A percentile compares a stretch with the other conserved stretches of the same genome.
Conservation (phyloP, 208 protist genomes). For the Crithidia fasciculata region DNA sequence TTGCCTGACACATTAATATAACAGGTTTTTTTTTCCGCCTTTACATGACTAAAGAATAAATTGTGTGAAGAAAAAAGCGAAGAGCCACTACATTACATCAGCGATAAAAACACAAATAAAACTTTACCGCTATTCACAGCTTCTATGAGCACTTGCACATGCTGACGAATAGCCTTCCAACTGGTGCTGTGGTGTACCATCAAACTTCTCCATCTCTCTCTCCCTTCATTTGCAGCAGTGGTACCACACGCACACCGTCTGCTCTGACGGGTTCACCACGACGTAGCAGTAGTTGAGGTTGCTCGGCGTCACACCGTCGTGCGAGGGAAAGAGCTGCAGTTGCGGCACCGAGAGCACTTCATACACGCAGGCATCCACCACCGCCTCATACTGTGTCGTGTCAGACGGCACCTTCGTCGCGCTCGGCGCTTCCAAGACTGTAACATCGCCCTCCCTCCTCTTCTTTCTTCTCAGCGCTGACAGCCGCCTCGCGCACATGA, state of each 20-base stretch:
- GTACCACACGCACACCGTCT: slow-evolving; percentile 44
- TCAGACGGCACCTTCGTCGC: neutral
- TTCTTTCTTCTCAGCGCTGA: neutral
- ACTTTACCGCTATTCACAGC: too few species aligned
- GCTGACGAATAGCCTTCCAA: too few species aligned
- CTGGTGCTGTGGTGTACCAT: neutral
- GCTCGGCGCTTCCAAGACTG: slow-evolving; percentile 1
- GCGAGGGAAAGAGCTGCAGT: slow-evolving; percentile 34
- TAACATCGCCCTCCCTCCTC: slow-evolving; percentile 21
- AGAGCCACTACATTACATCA: too few species aligned
- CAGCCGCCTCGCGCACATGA: slow-evolving; percentile 17
- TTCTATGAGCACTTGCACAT: too few species aligned
- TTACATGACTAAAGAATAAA: too few species aligned
- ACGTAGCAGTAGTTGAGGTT: slow-evolving; percentile 79
- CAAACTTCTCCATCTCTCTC: neutral
- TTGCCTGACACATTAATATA: too few species aligned
- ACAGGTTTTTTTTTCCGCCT: too few species aligned
- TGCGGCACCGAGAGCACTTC: slow-evolving; percentile 24
- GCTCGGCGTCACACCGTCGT: slow-evolving; percentile 45
- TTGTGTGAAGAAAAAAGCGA: too few species aligned
- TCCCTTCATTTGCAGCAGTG: slow-evolving; percentile 19
- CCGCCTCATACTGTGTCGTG: slow-evolving; percentile 21
- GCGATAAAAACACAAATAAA: too few species aligned
- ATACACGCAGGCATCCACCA: slow-evolving; percentile 41
- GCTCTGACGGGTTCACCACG: slow-evolving; percentile 48